These are phyloP conservation scores for Oryza meyeriana DNA, from an alignment of 176 grass and related monocot species.

Conservation along the genomic window DNA sequence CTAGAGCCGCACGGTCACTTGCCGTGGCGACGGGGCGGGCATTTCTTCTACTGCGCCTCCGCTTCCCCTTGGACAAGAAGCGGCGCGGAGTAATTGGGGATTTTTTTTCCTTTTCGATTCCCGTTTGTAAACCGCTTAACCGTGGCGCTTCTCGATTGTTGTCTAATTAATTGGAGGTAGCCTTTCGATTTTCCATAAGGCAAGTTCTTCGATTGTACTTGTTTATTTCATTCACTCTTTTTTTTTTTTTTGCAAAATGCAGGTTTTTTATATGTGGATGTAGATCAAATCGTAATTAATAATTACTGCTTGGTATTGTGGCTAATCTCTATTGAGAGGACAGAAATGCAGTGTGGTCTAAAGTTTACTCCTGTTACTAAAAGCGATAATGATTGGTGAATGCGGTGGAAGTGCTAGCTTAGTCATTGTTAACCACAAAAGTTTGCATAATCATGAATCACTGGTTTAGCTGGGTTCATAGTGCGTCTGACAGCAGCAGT, in stretches of 20 bases:
- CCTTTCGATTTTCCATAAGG: neutral
- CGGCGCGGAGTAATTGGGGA: neutral
- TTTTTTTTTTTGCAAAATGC: no score
- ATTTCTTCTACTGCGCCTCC: no score
- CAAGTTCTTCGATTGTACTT: neutral
- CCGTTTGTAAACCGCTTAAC: neutral
- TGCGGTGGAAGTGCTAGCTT: neutral
- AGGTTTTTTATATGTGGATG: no score
- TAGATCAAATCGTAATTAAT: no score
- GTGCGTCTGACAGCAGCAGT: neutral
- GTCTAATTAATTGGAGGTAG: neutral
- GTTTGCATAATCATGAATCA: neutral
- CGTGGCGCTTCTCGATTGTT: neutral
- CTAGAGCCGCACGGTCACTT: neutral
- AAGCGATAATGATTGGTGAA: neutral
- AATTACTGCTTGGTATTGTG: neutral
- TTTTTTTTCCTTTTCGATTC: neutral
- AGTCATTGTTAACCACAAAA: conserved; percentile 9
- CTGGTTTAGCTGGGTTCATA: neutral
- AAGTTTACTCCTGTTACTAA: neutral
- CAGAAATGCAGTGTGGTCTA: neutral
- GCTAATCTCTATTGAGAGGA: neutral
- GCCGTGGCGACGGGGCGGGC: no score
- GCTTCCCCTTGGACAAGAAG: neutral
- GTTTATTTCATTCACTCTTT: neutral